A percentile compares a stretch with the other conserved stretches of the same genome.
These are phyloP conservation scores for Drechslerella coelobrocha DNA, from an alignment of 2,329 filamentous ascomycete genomes.

Conservation along the genomic window DNA sequence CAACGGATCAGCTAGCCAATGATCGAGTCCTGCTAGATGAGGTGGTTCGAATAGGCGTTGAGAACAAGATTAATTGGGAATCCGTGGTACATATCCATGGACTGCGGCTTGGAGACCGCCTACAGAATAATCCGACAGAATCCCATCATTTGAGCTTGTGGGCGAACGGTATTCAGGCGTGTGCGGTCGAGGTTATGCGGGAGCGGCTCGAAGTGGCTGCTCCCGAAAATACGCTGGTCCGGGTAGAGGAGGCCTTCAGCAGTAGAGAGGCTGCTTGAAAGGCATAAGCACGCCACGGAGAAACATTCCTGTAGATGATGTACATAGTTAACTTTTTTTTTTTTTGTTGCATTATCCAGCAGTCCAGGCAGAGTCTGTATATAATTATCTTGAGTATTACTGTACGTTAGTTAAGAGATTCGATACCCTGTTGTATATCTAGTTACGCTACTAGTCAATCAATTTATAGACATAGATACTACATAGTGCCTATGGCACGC, in stretches of 20 bases:
- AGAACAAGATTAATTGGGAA: slow-evolving; percentile 22
- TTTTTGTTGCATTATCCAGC: too few species aligned
- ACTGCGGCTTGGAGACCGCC: not conserved
- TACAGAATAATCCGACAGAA: not conserved
- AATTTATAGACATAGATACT: too few species aligned
- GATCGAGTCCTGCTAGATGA: not conserved
- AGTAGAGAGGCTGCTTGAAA: not conserved
- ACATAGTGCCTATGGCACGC: too few species aligned
- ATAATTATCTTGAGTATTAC: too few species aligned
- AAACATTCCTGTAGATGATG: too few species aligned
- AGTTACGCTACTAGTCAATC: too few species aligned
- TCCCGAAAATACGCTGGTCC: slow-evolving; percentile 19
- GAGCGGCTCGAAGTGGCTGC: slow-evolving; percentile 18
- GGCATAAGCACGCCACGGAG: too few species aligned
- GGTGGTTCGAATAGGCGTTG: slow-evolving; percentile 17
- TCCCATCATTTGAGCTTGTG: slow-evolving; percentile 9
- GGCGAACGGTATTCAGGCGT: slow-evolving; percentile 28
- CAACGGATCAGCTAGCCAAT: not conserved
- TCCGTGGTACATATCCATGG: slow-evolving; percentile 18
- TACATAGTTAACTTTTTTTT: too few species aligned
- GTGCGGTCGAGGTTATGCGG: slow-evolving; percentile 29
- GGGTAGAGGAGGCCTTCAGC: slow-evolving; percentile 28
- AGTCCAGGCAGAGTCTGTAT: too few species aligned
- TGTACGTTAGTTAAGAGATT: too few species aligned
- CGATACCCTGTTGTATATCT: too few species aligned